Evolutionary conservation across 768 basidiomycete genomes (phyloP).

Genomic region (Leccinellum luteum): DNA sequence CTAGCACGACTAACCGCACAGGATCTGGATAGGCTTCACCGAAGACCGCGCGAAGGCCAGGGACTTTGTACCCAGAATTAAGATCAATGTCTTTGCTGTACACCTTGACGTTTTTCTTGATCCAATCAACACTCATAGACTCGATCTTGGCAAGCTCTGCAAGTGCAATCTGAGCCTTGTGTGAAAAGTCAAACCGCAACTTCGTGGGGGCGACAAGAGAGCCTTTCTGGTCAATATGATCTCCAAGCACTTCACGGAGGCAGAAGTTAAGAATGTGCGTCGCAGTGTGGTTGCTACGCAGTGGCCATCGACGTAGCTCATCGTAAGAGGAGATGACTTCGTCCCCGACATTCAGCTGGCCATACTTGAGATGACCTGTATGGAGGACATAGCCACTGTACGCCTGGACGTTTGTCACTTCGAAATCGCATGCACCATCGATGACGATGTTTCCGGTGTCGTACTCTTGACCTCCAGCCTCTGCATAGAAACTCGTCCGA

Average conservation of each 20-base stretch:
- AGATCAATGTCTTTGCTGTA: constrained; percentile 85
- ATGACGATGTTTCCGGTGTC: constrained; percentile 95
- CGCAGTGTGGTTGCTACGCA: constrained; percentile 97
- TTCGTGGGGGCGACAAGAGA: constrained; percentile 95
- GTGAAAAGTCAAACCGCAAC: constrained; percentile 97
- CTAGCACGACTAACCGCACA: constrained; percentile 90
- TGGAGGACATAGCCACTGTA: constrained; percentile 97
- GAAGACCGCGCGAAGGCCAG: constrained; percentile 95
- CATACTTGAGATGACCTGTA: constrained; percentile 88
- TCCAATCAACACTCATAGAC: constrained; percentile 81
- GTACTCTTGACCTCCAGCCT: constrained; percentile 95
- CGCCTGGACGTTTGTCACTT: constrained; percentile 89
- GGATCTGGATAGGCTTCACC: constrained; percentile 98
- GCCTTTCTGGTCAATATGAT: constrained; percentile 97
- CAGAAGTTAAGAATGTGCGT: constrained; percentile 97
- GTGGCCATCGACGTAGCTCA: constrained; percentile 93
- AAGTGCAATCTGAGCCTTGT: constrained; percentile 81
- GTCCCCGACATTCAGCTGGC: constrained; percentile 72
- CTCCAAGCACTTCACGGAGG: constrained; percentile 91
- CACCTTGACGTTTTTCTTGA: constrained; percentile 84
- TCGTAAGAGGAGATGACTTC: constrained; percentile 89
- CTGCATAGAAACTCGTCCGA: constrained; percentile 94
- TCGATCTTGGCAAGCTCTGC: constrained; percentile 84
- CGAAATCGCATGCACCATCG: constrained; percentile 88
- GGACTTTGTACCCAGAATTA: constrained; percentile 74